Conservation (phyloP, 176 grass and related monocot species). For the Eremochloa ophiuroides region DNA sequence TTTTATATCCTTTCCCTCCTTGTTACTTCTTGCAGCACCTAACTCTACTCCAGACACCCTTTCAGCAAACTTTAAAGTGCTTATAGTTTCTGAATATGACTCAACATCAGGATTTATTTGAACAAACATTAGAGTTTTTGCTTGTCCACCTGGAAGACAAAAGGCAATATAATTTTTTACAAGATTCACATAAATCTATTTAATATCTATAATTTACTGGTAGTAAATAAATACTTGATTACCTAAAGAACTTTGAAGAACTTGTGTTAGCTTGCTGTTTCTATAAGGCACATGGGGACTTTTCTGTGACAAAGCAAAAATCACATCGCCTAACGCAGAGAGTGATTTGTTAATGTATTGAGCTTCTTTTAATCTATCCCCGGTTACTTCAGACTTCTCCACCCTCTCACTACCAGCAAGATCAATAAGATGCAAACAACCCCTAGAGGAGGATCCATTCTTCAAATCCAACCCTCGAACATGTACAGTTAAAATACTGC, state of each 20-base stretch:
- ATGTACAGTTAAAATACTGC: constrained; percentile 90
- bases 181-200: not conserved
- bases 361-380: constrained; percentile 89
- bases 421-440: constrained; percentile 94
- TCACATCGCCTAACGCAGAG: constrained; percentile 89
- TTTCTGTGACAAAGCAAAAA: constrained; percentile 85
- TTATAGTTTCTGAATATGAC: constrained; percentile 90
- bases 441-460: constrained; percentile 77
- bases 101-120: constrained; percentile 96
- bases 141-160: constrained; percentile 69
- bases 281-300: constrained; percentile 86
- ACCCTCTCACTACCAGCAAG: constrained; percentile 93
- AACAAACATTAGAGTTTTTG: constrained; percentile 97
- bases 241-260: constrained; percentile 97
- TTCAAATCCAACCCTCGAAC: constrained; percentile 85
- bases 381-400: constrained; percentile 83
- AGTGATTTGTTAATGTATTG: constrained; percentile 97
- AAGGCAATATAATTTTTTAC: constrained; percentile 4
- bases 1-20: constrained; percentile 93
- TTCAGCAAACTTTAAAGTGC: constrained; percentile 95
- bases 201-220: constrained; percentile 1
- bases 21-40: constrained; percentile 90
- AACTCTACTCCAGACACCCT: constrained; percentile 95
- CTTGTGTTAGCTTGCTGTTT: constrained; percentile 96
- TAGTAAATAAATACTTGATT: constrained; percentile 21